Evolutionary conservation across 148 eudicot genomes (phyloP).

Genomic region (Chenopodium album): DNA sequence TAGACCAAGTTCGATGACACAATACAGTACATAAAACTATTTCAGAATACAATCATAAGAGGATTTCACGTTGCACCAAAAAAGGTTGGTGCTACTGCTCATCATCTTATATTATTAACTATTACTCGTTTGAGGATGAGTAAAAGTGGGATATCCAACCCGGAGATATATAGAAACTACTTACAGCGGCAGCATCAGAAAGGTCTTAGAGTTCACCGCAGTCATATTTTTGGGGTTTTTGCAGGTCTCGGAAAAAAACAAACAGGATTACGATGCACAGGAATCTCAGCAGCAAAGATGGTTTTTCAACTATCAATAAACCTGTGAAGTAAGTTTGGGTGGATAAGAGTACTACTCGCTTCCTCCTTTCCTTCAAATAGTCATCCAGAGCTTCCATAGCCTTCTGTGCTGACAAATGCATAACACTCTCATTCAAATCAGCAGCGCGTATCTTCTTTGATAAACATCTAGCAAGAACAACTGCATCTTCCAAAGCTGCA

Average conservation of each 20-base stretch:
- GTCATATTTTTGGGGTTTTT: slow-evolving; percentile 36
- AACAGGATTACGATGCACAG: slow-evolving; percentile 26
- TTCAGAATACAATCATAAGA: neutral
- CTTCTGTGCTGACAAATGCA: slow-evolving; percentile 14
- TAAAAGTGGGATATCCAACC: neutral
- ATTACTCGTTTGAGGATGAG: neutral
- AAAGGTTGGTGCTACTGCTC: neutral
- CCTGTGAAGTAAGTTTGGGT: slow-evolving; percentile 38
- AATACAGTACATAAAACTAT: neutral
- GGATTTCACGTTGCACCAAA: neutral
- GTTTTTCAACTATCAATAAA: slow-evolving; percentile 18
- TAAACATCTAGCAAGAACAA: slow-evolving; percentile 56
- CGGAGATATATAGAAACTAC: neutral
- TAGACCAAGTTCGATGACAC: neutral
- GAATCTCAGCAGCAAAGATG: slow-evolving; percentile 32
- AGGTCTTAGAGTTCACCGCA: slow-evolving; percentile 35
- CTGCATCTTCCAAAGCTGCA: slow-evolving; percentile 62
- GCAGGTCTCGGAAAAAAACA: slow-evolving; percentile 32
- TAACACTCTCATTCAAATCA: neutral
- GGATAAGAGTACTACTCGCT: slow-evolving; percentile 40
- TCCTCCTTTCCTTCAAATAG: slow-evolving; percentile 47
- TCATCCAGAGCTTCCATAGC: slow-evolving; percentile 46
- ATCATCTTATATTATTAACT: too few species aligned
- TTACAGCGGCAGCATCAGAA: neutral
- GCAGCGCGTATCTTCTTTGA: slow-evolving; percentile 10